Conservation (phyloP, 176 grass and related monocot genomes). For the Stipa capillata region DNA sequence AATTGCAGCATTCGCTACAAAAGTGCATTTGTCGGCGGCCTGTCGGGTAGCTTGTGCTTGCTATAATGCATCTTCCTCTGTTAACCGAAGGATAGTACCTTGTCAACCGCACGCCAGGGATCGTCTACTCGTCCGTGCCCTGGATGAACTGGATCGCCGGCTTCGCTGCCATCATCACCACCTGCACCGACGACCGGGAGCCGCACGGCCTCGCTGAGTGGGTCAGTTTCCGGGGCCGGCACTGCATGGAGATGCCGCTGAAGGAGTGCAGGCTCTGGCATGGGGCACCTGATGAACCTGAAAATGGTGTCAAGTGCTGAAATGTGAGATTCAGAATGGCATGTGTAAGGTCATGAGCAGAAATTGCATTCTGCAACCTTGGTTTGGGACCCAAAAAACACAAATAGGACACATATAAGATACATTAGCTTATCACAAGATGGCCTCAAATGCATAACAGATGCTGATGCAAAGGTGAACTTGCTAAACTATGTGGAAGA, state of each 20-base stretch:
- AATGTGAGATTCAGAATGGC: not conserved
- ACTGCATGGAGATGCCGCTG: conserved; percentile 42
- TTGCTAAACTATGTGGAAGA: too few relatives aligned
- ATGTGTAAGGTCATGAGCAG: not conserved
- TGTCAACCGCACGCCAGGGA: conserved; percentile 80
- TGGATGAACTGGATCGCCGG: conserved; percentile 92
- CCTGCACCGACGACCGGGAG: not conserved
- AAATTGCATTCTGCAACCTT: too few relatives aligned
- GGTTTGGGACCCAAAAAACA: too few relatives aligned
- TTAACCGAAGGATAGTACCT: too few relatives aligned
- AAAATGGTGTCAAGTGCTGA: not conserved
- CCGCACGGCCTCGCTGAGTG: not conserved
- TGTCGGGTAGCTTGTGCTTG: too few relatives aligned
- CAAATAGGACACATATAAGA: too few relatives aligned
- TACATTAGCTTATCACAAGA: not conserved
- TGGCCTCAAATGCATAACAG: not conserved
- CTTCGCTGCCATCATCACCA: conserved; percentile 44
- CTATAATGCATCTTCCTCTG: too few relatives aligned
- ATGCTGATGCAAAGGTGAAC: not conserved
- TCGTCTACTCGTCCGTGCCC: conserved; percentile 86
- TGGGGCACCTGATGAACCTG: conserved; percentile 11
- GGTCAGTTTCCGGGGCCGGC: not conserved
- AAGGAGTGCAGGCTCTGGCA: conserved; percentile 25
- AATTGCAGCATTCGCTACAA: too few relatives aligned
- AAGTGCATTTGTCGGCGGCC: too few relatives aligned